phyloP scores from a whole-genome alignment of 345 rosid species.

The sweet orange (Citrus sinensis) region DVS_A1.0 CM039168.1:24823501-24824000 shows the following conservation, averaged over 20 bases:
- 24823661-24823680: constrained; percentile 95
- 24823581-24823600: constrained; percentile 14
- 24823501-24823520: constrained; percentile 2
- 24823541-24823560: neutral
- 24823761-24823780: no score
- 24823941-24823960: neutral
- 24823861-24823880: neutral
- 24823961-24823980: constrained; percentile 1
- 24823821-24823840: no score
- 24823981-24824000: neutral
- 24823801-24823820: constrained; percentile 17
- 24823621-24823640: constrained; percentile 78
- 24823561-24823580: neutral
- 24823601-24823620: constrained; percentile 57
- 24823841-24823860: neutral
- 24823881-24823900: neutral
- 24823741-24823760: constrained; percentile 40
- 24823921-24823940: constrained; percentile 7
- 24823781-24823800: constrained; percentile 39
- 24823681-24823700: constrained; percentile 85
- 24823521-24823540: neutral
- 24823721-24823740: constrained; percentile 36
- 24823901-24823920: constrained; percentile 17
- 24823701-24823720: constrained; percentile 36
- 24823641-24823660: constrained; percentile 94